Evolutionary conservation across 768 basidiomycete genomes (phyloP), one percentile per base, ranked within the genome.

Genomic region (Leccinum fibrillosum): DNA sequence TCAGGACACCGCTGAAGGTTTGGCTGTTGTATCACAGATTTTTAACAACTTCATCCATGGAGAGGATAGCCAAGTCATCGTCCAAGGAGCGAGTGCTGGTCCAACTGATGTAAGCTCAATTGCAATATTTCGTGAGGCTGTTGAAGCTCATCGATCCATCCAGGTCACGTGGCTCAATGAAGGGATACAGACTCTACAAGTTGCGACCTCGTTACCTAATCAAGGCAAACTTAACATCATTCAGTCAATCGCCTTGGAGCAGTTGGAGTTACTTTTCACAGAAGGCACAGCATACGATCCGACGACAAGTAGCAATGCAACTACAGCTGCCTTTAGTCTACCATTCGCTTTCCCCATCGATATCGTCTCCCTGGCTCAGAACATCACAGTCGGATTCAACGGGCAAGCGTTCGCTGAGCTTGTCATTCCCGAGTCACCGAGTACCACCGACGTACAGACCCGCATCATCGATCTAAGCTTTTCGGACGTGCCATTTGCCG

Each of bases 31-130:
- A 7, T 89, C 88, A 0, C 67, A 72, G 11, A 76, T 90, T 32
- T 90, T 90, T 75, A 89, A 88, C 62, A 83, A 81, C 52, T 90
- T 87, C 66, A 78, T 90, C 0, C 84, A 86, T 37, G 88, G 88
- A 2, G 74, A 82, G 65, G 78, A 86, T 65, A 87, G 83, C 60
- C 68, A 79, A 57, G 78, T 89, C 19, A 66, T 74, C 17, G 86
- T 90, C 9, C 77, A 80, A 26, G 88, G 88, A 13, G 77, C 79
- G 32, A 78, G 79, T 56, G 86, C 84, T 4, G 84, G 83, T 13
- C 77, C 85, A 1, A 74, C 75, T 52, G 81, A 81, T 60, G 87
- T 88, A 64, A 50, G 79, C 65, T 37, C 13, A 15, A 44, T 35
- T 8, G 28, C 8, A 30, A 17, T 39, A 19, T 32, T 44, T n/a